phyloP scores from a whole-genome alignment of 495 filamentous ascomycete genomes.

The Eremomyces bilateralis region DNA sequence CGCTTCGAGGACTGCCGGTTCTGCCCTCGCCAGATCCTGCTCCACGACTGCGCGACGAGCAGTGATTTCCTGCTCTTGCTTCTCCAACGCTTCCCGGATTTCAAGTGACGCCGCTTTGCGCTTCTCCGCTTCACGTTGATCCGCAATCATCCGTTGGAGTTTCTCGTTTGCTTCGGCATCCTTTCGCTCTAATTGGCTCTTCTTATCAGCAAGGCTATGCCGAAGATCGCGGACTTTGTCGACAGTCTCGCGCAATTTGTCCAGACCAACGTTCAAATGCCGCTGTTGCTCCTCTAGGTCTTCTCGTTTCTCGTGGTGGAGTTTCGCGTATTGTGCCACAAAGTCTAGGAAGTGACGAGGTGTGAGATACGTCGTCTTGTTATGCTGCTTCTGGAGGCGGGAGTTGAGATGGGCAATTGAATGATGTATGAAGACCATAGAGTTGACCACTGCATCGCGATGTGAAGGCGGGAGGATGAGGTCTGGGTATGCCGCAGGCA shows the following conservation, averaged over 20 bases:
- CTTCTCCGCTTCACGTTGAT: conserved; percentile 89
- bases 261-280: conserved; percentile 90
- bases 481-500: conserved; percentile 77
- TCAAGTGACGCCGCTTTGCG: conserved; percentile 69
- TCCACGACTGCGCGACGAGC: conserved; percentile 65
- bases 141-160: conserved; percentile 84
- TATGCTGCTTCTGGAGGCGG: conserved; percentile 78
- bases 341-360: conserved; percentile 96
- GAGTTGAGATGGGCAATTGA: conserved; percentile 76
- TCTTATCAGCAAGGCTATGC: conserved; percentile 78
- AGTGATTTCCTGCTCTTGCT: conserved; percentile 76
- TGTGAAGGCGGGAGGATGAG: conserved; percentile 69
- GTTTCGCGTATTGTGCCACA: conserved; percentile 88
- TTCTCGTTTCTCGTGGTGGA: conserved; percentile 96
- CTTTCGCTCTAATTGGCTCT: conserved; percentile 78
- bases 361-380: conserved; percentile 75
- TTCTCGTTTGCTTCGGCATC: conserved; percentile 94
- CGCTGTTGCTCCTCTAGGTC: conserved; percentile 96
- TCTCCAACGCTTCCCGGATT: conserved; percentile 68
- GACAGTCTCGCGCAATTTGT: conserved; percentile 94
- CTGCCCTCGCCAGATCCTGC: conserved; percentile 70
- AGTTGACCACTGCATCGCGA: conserved; percentile 76
- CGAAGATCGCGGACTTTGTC: conserved; percentile 90
- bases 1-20: conserved; percentile 81
- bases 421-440: conserved; percentile 97